phyloP scores from a whole-genome alignment of 2,329 filamentous ascomycete species.

The Aspergillus candidus region DNA sequence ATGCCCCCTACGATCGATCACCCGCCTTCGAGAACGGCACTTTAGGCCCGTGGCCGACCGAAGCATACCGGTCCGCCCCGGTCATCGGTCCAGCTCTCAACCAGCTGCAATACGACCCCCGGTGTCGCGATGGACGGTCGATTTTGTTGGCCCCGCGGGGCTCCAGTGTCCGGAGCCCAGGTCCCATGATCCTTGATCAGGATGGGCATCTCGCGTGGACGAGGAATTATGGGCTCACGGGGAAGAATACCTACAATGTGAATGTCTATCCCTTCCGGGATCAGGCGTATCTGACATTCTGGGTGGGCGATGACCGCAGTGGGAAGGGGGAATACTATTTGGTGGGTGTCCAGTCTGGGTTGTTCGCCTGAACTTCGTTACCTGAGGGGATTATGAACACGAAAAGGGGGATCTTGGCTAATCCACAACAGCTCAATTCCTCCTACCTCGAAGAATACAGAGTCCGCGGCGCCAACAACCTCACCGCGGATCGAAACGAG shows the following conservation, averaged over 20 bases:
- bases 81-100: constrained; percentile 22
- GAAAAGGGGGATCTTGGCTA: background rate
- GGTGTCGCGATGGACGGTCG: constrained; percentile 36
- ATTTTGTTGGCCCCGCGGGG: constrained; percentile 39
- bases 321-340: constrained; percentile 45
- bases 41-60: constrained; percentile 21
- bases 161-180: constrained; percentile 25
- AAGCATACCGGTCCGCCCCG: constrained; percentile 20
- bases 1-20: constrained; percentile 12
- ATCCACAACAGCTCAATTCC: constrained; percentile 21
- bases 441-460: constrained; percentile 32
- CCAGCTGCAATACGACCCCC: constrained; percentile 16
- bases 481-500: constrained; percentile 39
- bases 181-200: constrained; percentile 42
- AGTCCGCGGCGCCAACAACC: constrained; percentile 32
- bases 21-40: constrained; percentile 15
- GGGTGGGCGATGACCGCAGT: constrained; percentile 45
- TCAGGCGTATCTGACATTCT: constrained; percentile 44
- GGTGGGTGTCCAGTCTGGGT: constrained; percentile 20
- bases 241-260: constrained; percentile 38
- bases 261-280: constrained; percentile 42
- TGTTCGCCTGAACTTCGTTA: background rate
- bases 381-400: too few relatives aligned
- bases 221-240: constrained; percentile 21
- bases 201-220: constrained; percentile 45